Evolutionary conservation across 140 eudicot genomes (phyloP).

Genomic region (Oenanthe javanica): DNA sequence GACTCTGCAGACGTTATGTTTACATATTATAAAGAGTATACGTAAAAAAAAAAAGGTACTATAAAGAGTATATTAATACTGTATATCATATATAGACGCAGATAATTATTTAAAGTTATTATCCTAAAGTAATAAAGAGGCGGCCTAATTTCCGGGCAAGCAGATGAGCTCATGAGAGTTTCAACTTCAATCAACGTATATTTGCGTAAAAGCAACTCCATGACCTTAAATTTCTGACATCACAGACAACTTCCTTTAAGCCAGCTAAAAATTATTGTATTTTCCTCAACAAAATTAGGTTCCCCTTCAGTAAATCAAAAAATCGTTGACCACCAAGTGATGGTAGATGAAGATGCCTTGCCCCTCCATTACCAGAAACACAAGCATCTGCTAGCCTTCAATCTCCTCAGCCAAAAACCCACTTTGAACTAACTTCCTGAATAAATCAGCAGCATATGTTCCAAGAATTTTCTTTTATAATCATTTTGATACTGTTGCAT

Average conservation of each 20-base stretch:
- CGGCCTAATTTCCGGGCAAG: neutral
- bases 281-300: neutral
- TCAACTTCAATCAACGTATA: neutral
- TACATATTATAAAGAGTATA: neutral
- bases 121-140: neutral
- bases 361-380: constrained; percentile 25
- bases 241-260: neutral
- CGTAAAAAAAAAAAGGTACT: no score
- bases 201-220: neutral
- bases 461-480: constrained; percentile 10
- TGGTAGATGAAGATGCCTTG: neutral
- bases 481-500: constrained; percentile 24
- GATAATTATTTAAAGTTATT: neutral
- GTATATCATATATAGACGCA: neutral
- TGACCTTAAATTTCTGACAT: neutral
- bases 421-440: constrained; percentile 25
- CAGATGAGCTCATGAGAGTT: neutral
- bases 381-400: constrained; percentile 25
- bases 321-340: neutral
- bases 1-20: neutral
- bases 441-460: constrained; percentile 21
- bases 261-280: neutral
- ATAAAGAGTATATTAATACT: no score
- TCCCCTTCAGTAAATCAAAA: neutral
- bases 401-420: constrained; percentile 17